phyloP scores from a whole-genome alignment of 2,329 filamentous ascomycete species.

The Beauveria brongniartii region DNA sequence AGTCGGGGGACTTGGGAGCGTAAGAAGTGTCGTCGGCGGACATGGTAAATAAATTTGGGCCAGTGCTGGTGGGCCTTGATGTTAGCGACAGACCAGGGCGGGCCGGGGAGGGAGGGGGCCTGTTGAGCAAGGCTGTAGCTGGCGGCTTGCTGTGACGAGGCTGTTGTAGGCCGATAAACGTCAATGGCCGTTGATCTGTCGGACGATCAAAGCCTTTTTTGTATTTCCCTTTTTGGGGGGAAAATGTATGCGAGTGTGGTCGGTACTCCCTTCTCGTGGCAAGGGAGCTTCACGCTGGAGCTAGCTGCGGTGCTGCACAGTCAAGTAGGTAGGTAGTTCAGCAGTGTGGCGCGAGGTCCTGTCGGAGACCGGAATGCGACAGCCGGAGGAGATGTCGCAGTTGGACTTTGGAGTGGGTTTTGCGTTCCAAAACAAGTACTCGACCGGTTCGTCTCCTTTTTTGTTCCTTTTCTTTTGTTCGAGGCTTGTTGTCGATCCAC shows the following conservation, averaged over 20 bases:
- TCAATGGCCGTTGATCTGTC: neutral
- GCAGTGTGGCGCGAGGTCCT: neutral
- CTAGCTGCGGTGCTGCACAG: neutral
- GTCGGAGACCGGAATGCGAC: conserved; percentile 5
- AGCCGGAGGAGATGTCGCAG: neutral
- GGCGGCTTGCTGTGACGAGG: neutral
- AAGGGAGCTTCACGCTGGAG: neutral
- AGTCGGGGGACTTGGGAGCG: conserved; percentile 51
- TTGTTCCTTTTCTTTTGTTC: neutral
- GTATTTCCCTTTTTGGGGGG: neutral
- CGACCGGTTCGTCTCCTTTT: neutral
- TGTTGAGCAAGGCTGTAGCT: neutral
- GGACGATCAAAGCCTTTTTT: neutral
- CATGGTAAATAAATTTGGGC: conserved; percentile 21
- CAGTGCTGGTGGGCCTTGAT: neutral
- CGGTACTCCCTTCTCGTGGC: no score
- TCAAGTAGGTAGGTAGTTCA: neutral
- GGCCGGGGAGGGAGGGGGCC: neutral
- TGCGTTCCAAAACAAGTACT: neutral
- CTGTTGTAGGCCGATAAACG: neutral
- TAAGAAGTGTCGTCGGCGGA: conserved; percentile 45
- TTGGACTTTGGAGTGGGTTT: neutral
- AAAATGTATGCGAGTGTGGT: no score
- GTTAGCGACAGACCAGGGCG: neutral
- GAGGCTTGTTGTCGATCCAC: neutral